Conservation (phyloP, 2,329 filamentous ascomycete genomes). For the Monosporascus sp. region DNA sequence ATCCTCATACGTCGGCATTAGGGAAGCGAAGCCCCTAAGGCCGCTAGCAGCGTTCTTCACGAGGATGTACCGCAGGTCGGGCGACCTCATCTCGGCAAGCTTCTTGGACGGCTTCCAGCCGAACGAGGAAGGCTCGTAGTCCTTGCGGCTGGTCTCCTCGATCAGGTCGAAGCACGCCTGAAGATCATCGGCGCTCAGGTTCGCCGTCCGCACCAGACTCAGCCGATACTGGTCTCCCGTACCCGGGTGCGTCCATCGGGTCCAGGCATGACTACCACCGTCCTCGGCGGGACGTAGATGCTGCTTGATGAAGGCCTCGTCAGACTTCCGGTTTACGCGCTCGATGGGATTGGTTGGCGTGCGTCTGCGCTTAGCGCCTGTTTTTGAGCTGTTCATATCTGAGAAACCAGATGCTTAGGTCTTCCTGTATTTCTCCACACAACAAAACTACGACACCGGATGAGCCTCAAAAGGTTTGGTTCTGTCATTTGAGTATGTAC, state of each 20-base stretch:
- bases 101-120: slow-evolving; percentile 63
- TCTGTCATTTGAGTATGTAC: too few relatives aligned
- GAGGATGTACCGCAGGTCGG: slow-evolving; percentile 64
- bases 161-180: slow-evolving; percentile 52
- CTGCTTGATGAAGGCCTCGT: slow-evolving; percentile 43
- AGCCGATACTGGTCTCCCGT: slow-evolving; percentile 38
- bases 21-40: slow-evolving; percentile 55
- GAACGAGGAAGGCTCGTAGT: slow-evolving; percentile 57
- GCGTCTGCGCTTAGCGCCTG: slow-evolving; percentile 22
- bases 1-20: slow-evolving; percentile 68
- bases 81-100: slow-evolving; percentile 61
- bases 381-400: slow-evolving; percentile 13
- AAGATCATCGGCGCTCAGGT: slow-evolving; percentile 40
- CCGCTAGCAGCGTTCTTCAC: slow-evolving; percentile 35
- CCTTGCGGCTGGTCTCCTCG: slow-evolving; percentile 55
- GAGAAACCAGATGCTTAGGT: too few relatives aligned
- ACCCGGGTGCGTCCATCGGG: slow-evolving; percentile 47
- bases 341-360: slow-evolving; percentile 36
- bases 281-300: slow-evolving; percentile 45
- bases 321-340: slow-evolving; percentile 39
- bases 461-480: too few relatives aligned
- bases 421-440: too few relatives aligned
- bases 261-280: slow-evolving; percentile 9
- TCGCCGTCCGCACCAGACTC: slow-evolving; percentile 33
- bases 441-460: too few relatives aligned